These are phyloP conservation scores for Atkinsonella texensis DNA, from an alignment of 2,329 filamentous ascomycete genomes.

Conservation along the genomic window DNA sequence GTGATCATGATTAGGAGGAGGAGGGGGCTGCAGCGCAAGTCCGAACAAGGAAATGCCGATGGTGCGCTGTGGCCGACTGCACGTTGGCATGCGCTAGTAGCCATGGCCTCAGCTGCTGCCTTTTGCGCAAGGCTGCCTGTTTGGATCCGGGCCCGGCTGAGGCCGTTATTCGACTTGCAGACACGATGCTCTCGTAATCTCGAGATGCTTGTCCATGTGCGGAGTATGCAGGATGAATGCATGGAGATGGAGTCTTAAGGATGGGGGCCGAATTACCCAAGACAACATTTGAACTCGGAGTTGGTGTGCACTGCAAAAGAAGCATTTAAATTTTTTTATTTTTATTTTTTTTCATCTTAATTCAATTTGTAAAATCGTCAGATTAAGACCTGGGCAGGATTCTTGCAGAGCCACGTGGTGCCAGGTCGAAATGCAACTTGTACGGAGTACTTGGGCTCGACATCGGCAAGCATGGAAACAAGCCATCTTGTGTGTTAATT, in stretches of 20 bases:
- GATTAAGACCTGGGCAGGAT: no score
- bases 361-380: not conserved
- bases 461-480: no score
- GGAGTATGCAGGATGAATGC: not conserved
- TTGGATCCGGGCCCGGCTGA: not conserved
- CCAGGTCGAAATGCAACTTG: no score
- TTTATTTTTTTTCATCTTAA: not conserved
- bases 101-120: not conserved
- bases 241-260: not conserved
- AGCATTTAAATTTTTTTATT: no score
- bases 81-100: not conserved
- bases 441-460: no score
- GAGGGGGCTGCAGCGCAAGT: not conserved
- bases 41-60: not conserved
- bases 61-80: not conserved
- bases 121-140: not conserved
- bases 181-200: slow-evolving; percentile 1
- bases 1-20: not conserved
- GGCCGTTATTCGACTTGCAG: not conserved
- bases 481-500: no score
- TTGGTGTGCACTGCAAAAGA: no score
- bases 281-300: no score
- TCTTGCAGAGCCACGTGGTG: no score
- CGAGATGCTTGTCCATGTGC: not conserved
- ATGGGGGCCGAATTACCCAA: not conserved